Evolutionary conservation across 352 stramenopile genomes (phyloP).

Genomic region (Aphanomyces euteiches): DNA sequence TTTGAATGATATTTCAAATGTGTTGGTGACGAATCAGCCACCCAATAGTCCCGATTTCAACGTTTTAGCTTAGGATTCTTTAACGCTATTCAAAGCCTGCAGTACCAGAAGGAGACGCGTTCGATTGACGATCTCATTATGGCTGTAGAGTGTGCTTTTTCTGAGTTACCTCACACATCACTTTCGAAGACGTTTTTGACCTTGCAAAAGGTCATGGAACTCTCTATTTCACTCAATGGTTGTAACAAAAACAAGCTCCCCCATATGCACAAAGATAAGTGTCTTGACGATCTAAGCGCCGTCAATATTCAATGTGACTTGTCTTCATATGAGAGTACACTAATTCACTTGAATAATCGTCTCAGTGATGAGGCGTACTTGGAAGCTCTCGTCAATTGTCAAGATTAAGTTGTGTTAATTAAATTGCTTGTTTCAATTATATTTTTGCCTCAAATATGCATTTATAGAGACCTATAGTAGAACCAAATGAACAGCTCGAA

Average conservation of each 20-base stretch:
- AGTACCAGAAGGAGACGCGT: background rate
- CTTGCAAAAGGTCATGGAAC: background rate
- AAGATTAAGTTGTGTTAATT: background rate
- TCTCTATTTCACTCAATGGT: background rate
- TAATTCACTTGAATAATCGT: background rate
- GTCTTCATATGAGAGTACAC: background rate
- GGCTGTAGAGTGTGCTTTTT: background rate
- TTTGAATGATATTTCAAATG: background rate
- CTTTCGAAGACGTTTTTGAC: background rate
- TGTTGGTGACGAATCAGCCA: background rate
- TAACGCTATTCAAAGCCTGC: background rate
- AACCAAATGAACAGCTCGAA: no score
- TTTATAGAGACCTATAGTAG: no score
- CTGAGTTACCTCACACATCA: background rate
- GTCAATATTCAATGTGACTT: background rate
- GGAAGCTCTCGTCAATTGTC: no score
- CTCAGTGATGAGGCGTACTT: no score
- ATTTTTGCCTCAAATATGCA: no score
- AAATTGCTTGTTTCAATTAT: no score
- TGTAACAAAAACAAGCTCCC: background rate
- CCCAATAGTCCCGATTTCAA: background rate
- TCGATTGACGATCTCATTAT: background rate
- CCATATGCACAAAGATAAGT: background rate
- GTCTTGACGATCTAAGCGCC: background rate
- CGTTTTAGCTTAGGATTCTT: slow-evolving; percentile 4